Percentiles rank a stretch among this genome's conserved stretches.
These are phyloP conservation scores for Apodospora peruviana DNA, from an alignment of 495 filamentous ascomycete species.

Conservation along the genomic window DNA sequence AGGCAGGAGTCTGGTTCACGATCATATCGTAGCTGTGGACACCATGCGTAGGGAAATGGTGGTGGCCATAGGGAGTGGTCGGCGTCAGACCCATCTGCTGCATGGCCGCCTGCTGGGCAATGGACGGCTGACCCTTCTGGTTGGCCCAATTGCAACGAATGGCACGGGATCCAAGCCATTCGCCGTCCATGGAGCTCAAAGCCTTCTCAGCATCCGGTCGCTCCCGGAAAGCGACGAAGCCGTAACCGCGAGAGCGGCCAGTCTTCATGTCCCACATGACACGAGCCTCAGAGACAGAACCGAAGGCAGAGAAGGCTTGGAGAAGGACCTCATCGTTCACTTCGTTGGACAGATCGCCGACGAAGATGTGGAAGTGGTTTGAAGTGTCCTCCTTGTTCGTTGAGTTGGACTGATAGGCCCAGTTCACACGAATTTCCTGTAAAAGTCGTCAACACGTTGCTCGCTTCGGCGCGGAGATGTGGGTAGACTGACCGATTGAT, in stretches of 20 bases:
- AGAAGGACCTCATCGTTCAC: conserved; percentile 95
- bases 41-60: conserved; percentile 96
- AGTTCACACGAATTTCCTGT: conserved; percentile 98
- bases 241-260: conserved; percentile 92
- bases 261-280: conserved; percentile 99
- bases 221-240: conserved; percentile 97
- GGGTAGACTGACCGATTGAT: conserved; percentile 70
- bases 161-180: conserved; percentile 97
- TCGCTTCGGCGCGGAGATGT: background rate
- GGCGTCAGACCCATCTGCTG: conserved; percentile 98
- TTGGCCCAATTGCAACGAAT: conserved; percentile 99
- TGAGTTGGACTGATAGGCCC: conserved; percentile 97
- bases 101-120: conserved; percentile 96
- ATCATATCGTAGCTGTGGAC: conserved; percentile 98
- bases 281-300: conserved; percentile 94
- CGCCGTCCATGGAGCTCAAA: conserved; percentile 94
- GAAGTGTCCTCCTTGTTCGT: conserved; percentile 96
- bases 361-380: conserved; percentile 98
- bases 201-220: conserved; percentile 93
- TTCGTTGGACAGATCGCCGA: conserved; percentile 96
- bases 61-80: conserved; percentile 91
- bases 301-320: conserved; percentile 96
- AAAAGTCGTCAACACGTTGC: background rate
- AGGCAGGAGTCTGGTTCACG: conserved; percentile 89
- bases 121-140: conserved; percentile 98